Percentiles rank a stretch among this genome's conserved stretches.
Conservation (phyloP, 805 yeast species). For the Sugiyamaella smithiae region DNA sequence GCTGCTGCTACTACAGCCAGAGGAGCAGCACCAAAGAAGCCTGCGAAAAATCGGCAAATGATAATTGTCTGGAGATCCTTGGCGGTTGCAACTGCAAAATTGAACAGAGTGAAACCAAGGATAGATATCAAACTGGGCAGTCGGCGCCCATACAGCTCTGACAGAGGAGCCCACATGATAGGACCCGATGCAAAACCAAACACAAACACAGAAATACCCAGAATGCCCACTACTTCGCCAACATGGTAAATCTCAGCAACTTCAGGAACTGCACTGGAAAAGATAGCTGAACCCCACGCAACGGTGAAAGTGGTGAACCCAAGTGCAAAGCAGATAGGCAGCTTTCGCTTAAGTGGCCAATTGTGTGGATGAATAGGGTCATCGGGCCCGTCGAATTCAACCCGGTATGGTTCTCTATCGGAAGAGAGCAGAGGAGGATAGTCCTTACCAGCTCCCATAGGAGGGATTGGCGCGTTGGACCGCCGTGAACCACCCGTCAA, state of each 20-base stretch:
- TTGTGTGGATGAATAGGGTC: constrained; percentile 83
- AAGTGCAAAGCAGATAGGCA: constrained; percentile 41
- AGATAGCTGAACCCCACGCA: constrained; percentile 79
- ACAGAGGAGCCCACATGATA: constrained; percentile 81
- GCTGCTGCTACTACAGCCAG: constrained; percentile 84
- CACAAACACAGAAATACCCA: constrained; percentile 80
- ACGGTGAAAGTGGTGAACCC: constrained; percentile 49
- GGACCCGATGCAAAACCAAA: constrained; percentile 95
- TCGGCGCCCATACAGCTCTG: constrained; percentile 76
- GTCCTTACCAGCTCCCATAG: constrained; percentile 25
- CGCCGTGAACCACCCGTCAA: constrained; percentile 20
- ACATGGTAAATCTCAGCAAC: constrained; percentile 57
- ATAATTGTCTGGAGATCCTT: constrained; percentile 74
- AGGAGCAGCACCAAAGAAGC: constrained; percentile 81
- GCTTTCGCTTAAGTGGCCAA: constrained; percentile 55
- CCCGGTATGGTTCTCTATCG: constrained; percentile 47
- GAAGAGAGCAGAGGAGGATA: constrained; percentile 21
- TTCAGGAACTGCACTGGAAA: constrained; percentile 54
- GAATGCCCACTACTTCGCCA: constrained; percentile 63
- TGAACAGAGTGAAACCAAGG: constrained; percentile 57
- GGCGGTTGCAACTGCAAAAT: constrained; percentile 75
- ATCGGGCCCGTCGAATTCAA: constrained; percentile 70
- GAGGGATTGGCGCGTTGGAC: constrained; percentile 15
- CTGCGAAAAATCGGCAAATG: constrained; percentile 76
- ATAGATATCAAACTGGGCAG: constrained; percentile 56